These are phyloP conservation scores for Coriaria nepalensis DNA, from an alignment of 306 rosid species.

Conservation along the genomic window DNA sequence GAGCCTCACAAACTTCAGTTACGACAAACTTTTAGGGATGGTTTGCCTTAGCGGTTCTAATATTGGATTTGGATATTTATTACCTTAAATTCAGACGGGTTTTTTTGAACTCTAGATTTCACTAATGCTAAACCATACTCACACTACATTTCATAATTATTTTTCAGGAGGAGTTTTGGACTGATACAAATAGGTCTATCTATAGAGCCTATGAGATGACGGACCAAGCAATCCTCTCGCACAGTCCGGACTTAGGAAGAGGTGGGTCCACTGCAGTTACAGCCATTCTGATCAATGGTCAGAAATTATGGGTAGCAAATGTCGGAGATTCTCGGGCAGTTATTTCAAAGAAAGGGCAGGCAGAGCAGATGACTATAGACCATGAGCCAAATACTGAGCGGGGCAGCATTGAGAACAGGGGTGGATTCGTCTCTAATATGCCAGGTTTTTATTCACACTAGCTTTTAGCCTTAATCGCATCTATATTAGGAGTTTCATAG, in stretches of 20 bases:
- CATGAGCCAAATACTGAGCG: conserved; percentile 85
- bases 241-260: conserved; percentile 55
- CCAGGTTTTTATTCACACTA: conserved; percentile 42
- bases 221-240: conserved; percentile 58
- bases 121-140: neutral
- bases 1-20: no score
- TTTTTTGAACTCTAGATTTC: no score
- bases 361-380: conserved; percentile 49
- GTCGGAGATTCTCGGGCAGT: conserved; percentile 86
- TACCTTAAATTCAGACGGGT: no score
- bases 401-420: conserved; percentile 60
- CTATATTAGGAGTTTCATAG: no score
- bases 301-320: conserved; percentile 51
- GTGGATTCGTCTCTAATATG: conserved; percentile 90
- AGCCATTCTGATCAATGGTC: conserved; percentile 49
- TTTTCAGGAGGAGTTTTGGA: conserved; percentile 52
- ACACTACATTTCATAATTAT: conserved; percentile 2
- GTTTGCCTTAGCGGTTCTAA: no score
- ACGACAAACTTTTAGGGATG: no score
- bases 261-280: conserved; percentile 80
- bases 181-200: conserved; percentile 45
- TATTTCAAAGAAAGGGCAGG: conserved; percentile 49
- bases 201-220: conserved; percentile 50
- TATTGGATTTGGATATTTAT: no score
- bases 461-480: no score